Percentiles rank a stretch among this genome's conserved stretches.
Conservation (phyloP, 805 yeast species). For the Geotrichum ghanense region DNA sequence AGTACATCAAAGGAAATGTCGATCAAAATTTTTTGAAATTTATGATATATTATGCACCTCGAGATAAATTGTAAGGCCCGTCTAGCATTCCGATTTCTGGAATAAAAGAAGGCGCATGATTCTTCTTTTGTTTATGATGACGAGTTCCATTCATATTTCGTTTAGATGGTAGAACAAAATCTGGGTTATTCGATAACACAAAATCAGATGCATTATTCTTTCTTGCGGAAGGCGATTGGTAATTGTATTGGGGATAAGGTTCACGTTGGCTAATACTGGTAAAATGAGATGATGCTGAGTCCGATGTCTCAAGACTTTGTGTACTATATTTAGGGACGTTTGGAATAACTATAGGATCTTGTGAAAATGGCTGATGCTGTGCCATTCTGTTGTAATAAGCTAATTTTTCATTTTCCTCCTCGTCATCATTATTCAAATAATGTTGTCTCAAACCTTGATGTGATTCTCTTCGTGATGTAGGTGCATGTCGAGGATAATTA, state of each 20-base stretch:
- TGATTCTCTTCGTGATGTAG: background rate
- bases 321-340: background rate
- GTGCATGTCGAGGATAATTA: background rate
- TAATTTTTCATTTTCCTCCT: background rate
- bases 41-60: too few species aligned
- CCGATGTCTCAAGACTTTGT: background rate
- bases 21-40: too few species aligned
- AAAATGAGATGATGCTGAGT: background rate
- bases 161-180: background rate
- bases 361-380: too few species aligned
- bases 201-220: background rate
- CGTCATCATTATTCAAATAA: background rate
- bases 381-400: too few species aligned
- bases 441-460: background rate
- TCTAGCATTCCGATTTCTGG: background rate
- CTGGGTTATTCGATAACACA: background rate
- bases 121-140: background rate
- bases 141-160: background rate
- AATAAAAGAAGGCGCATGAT: background rate
- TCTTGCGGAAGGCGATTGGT: background rate
- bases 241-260: background rate
- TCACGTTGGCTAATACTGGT: background rate
- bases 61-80: background rate
- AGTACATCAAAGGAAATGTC: too few species aligned
- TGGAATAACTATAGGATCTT: too few species aligned